phyloP scores from a whole-genome alignment of 768 basidiomycete genomes.

The Suillus weaverae region DNA sequence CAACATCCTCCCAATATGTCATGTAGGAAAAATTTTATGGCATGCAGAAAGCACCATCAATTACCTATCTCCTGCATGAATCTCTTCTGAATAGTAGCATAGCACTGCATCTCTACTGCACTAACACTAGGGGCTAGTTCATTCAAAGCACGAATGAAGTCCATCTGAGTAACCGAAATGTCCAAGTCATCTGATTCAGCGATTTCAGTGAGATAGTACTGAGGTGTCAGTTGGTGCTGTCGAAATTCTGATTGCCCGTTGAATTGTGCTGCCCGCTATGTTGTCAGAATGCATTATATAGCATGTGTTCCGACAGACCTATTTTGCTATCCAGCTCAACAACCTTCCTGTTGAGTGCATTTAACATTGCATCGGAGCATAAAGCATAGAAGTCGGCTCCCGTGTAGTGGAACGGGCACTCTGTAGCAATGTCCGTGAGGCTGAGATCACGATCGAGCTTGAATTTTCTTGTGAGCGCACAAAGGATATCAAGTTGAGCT shows the following conservation, averaged over 20 bases:
- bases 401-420: conserved; percentile 91
- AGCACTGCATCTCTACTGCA: conserved; percentile 82
- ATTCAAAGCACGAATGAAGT: conserved; percentile 74
- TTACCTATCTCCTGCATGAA: neutral
- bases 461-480: conserved; percentile 93
- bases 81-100: conserved; percentile 51
- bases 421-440: conserved; percentile 61
- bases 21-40: no score
- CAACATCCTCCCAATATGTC: no score
- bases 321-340: conserved; percentile 75
- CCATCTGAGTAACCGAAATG: conserved; percentile 70
- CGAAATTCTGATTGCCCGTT: conserved; percentile 48
- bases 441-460: conserved; percentile 67
- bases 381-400: conserved; percentile 98
- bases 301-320: conserved; percentile 39
- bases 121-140: conserved; percentile 82
- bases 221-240: conserved; percentile 72
- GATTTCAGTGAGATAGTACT: conserved; percentile 87
- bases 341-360: conserved; percentile 91
- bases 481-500: conserved; percentile 82
- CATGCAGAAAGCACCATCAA: neutral
- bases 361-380: conserved; percentile 94
- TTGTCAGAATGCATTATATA: conserved; percentile 8
- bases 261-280: conserved; percentile 33
- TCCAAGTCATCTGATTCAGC: conserved; percentile 67